These are phyloP conservation scores for Rhododendron ovatum DNA, from an alignment of 148 eudicot genomes.

Conservation along the genomic window DNA sequence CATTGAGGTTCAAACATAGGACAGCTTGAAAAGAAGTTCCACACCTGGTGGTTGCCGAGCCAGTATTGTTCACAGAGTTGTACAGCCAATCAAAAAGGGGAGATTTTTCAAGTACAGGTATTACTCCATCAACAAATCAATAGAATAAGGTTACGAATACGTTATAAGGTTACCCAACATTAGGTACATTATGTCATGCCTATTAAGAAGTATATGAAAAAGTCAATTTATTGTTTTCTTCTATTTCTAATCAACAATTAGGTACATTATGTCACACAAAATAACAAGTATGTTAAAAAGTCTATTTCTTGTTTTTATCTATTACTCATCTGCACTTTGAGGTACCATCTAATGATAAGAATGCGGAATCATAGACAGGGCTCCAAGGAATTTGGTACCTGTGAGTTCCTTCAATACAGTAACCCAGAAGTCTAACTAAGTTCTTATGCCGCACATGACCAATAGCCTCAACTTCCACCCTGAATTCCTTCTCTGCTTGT, in stretches of 20 bases:
- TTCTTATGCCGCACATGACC: constrained; percentile 93
- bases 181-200: neutral
- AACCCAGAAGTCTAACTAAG: constrained; percentile 76
- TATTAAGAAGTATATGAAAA: neutral
- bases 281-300: neutral
- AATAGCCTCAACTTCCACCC: constrained; percentile 89
- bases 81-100: neutral
- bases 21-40: neutral
- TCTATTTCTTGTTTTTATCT: neutral
- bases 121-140: neutral
- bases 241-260: neutral
- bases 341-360: neutral
- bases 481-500: constrained; percentile 87
- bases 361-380: neutral
- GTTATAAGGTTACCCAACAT: neutral
- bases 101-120: neutral
- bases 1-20: neutral
- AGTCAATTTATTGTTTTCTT: neutral
- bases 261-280: neutral
- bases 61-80: neutral
- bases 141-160: neutral
- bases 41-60: neutral
- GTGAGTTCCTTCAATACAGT: constrained; percentile 88
- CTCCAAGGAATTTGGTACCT: constrained; percentile 36
- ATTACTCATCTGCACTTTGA: neutral